These are phyloP conservation scores for Venturia pyrina DNA, from an alignment of 2,329 filamentous ascomycete species.

Conservation along the genomic window DNA sequence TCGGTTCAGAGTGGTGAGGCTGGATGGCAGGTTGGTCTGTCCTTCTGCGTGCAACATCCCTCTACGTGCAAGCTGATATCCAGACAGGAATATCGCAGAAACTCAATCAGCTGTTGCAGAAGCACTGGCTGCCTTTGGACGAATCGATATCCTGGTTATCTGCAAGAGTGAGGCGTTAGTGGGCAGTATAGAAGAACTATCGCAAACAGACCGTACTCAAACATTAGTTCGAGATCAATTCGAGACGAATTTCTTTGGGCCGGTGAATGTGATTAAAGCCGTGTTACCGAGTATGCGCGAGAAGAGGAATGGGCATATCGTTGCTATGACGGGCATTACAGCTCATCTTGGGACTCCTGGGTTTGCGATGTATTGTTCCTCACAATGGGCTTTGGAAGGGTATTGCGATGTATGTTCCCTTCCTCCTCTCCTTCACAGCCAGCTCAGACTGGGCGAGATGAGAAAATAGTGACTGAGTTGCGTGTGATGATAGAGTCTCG, in stretches of 20 bases:
- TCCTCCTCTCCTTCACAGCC: slow-evolving; percentile 10
- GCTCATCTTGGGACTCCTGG: slow-evolving; percentile 90
- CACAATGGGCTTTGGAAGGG: slow-evolving; percentile 89
- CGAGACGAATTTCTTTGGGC: slow-evolving; percentile 88
- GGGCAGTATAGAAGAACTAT: slow-evolving; percentile 83
- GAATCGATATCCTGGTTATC: slow-evolving; percentile 82
- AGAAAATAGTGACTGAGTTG: not conserved
- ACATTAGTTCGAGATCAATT: slow-evolving; percentile 85
- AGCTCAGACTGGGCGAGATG: not conserved
- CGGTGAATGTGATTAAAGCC: slow-evolving; percentile 92
- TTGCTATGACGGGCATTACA: slow-evolving; percentile 80
- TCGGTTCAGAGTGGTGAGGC: slow-evolving; percentile 53
- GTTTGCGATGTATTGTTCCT: slow-evolving; percentile 81
- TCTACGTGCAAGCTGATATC: no score
- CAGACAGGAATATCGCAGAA: slow-evolving; percentile 47
- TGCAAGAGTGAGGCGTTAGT: slow-evolving; percentile 84
- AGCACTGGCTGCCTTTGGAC: slow-evolving; percentile 72
- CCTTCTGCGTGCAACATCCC: no score
- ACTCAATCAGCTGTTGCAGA: slow-evolving; percentile 83
- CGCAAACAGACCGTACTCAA: slow-evolving; percentile 59
- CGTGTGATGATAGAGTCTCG: slow-evolving; percentile 47
- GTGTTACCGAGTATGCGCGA: slow-evolving; percentile 68
- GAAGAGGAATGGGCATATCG: slow-evolving; percentile 78
- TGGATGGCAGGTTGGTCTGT: slow-evolving; percentile 43
- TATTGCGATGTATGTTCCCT: slow-evolving; percentile 63